Evolutionary conservation across 2,329 filamentous ascomycete species (phyloP), one percentile per base, ranked within the genome.

Genomic region (Penicillium digitatum): DNA sequence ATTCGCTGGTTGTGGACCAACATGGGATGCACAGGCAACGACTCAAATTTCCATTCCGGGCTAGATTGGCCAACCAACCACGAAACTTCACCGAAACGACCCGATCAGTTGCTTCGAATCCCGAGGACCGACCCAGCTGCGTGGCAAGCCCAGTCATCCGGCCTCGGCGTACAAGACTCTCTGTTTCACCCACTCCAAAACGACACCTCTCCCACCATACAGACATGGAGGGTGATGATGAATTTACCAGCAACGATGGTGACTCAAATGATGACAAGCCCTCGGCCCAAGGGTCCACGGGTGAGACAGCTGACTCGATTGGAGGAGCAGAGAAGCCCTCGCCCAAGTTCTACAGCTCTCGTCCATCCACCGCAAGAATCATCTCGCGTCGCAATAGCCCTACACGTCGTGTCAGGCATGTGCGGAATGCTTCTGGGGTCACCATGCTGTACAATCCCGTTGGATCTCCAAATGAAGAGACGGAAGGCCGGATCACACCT

Each of bases 221-320:
- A 0, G 90, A 94, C 66, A 89, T 87, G 7, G 90, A 95, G 68
- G 90, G 90, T 0, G 92, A 96, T 65, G 92, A 96, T 65, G 92
- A 96, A 71, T 78, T 92, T n/a, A 82, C 89, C 12, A 92, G 88
- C 3, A 89, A 91, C 53, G 88, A 92, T 54, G 84, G 86, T 31
- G 78, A 80, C 29, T 72, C 61, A 12, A 54, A 50, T 10, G 64
- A 66, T 11, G 65, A 61, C n/a, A 66, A 63, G 18, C 51, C 54
- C 10, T 66, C 64, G 0, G 61, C 54, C n/a, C 61, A 56, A 35
- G 57, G 54, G 8, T 65, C 64, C 16, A 48, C 55, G 9, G 57
- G 50, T 6, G 55, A 67, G 35, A 58, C 43, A 2, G 54, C 51
- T 2, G 52, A 60, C 16, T 57, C 46, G 1, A 51, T 52, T 2